A percentile compares a stretch with the other conserved stretches of the same genome.
Evolutionary conservation across 2,329 filamentous ascomycete genomes (phyloP).

Genomic region (Colletotrichum magnum): DNA sequence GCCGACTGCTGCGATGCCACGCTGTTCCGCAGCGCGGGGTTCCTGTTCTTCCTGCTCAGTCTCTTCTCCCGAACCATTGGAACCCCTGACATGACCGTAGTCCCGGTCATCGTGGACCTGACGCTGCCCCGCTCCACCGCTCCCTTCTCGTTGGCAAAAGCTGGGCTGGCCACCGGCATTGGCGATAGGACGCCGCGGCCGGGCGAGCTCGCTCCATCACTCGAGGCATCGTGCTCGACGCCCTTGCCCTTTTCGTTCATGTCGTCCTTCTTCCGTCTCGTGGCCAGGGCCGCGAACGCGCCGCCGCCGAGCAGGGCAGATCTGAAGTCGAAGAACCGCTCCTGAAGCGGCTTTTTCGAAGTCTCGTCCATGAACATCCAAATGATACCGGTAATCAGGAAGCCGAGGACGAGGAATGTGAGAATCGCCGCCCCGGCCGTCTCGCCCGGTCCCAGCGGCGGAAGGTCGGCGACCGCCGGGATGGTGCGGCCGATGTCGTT

Average conservation of each 20-base stretch:
- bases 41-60: slow-evolving; percentile 21
- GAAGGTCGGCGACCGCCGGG: slow-evolving; percentile 51
- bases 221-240: slow-evolving; percentile 26
- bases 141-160: background rate
- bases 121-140: slow-evolving; percentile 16
- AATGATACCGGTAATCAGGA: slow-evolving; percentile 66
- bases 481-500: slow-evolving; percentile 60
- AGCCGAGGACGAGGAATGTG: slow-evolving; percentile 70
- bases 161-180: background rate
- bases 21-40: slow-evolving; percentile 30
- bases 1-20: slow-evolving; percentile 32
- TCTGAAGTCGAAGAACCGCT: slow-evolving; percentile 50
- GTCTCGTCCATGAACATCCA: slow-evolving; percentile 67
- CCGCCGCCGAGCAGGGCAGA: slow-evolving; percentile 30
- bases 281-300: slow-evolving; percentile 20
- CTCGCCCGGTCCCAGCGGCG: slow-evolving; percentile 63
- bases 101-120: slow-evolving; percentile 28
- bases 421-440: slow-evolving; percentile 76
- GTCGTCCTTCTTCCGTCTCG: slow-evolving; percentile 15
- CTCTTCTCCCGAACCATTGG: slow-evolving; percentile 37
- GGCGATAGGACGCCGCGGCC: slow-evolving; percentile 16
- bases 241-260: slow-evolving; percentile 40
- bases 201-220: slow-evolving; percentile 22
- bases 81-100: slow-evolving; percentile 12
- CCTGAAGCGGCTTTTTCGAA: slow-evolving; percentile 48